Evolutionary conservation across 768 basidiomycete species (phyloP), one percentile per base, ranked within the genome.

Genomic region (Lepiota venenata): DNA sequence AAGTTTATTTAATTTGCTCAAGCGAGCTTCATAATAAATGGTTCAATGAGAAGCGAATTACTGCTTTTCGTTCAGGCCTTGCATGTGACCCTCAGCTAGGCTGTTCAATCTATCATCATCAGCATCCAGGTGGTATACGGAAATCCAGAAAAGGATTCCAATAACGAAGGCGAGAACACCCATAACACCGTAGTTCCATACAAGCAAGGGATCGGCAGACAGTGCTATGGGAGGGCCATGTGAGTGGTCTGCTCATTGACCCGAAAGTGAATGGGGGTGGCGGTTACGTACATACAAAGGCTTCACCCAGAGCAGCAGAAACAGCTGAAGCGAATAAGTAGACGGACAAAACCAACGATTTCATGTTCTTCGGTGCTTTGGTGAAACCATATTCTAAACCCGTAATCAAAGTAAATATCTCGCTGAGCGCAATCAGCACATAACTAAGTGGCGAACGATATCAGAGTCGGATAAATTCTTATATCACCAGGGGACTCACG

Each of bases 311-410:
- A 25, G 85, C 85, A 27, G 82, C 69, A 12, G 85, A 70, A 42
- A 90, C 40, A 2, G 88, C 84, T 20, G 66, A 74, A 64, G 69
- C 83, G 66, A 84, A 82, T 36, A 87, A 66, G 71, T 80, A 85
- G 27, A 84, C 56, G 32, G 81, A 72, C 87, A 90, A 90, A 52
- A 94, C 89, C 55, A 93, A 80, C 42, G 88, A 91, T 21, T 83
- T 82, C 93, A 93, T 93, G 70, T 88, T 88, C 68, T 75, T 83
- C 12, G 92, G 92, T n/a, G 91, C 91, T 69, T 93, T 91, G 25
- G 87, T 89, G 72, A 87, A 93, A n/a, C 89, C 90, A 61, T 92
- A 92, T 66, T 93, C 89, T 55, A 93, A 78, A 7, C 87, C 86
- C 0, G 89, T 91, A 69, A 93, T 88, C 4, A 84, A 84, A 1